Evolutionary conservation across 2,329 filamentous ascomycete genomes (phyloP), one percentile per base, ranked within the genome.

Genomic region (Septoria petroselini): DNA sequence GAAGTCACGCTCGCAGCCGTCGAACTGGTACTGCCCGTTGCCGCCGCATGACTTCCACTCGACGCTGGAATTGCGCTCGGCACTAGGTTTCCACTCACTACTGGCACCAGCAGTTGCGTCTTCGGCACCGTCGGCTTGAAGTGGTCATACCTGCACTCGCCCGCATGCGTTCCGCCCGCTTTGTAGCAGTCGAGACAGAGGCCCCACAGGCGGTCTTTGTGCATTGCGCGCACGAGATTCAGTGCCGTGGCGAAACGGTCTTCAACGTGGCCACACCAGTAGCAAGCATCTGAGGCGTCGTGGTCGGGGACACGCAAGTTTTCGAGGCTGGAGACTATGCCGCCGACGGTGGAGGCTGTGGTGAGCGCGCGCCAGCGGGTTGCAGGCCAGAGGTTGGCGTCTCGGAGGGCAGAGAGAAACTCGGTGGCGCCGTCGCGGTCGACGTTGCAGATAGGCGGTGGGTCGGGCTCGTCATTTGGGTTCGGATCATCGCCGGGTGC

Each of bases 171-270:
- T 12, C 11, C 58, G 4, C 55, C 57, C 21, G 50, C 51, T 35
- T 54, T 58, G 48, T 62, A 63, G 43, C 64, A 66, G 38, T 66
- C 64, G 45, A 64, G 48, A 46, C 64, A 66, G 29, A 65, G 27
- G 7, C 62, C 64, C 62, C 62, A 65, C 15, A 66, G 39, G n/a
- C 61, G 46, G 15, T 58, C 55, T 29, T 43, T 47, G 17, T 63
- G 61, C 51, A 59, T 41, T 31, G 48, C 40, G 47, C 51, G 54
- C 39, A 64, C 57, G 7, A 59, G 9, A 11, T 44, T 41, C 37
- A 64, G 12, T 11, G 54, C 50, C 17, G 41, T 43, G 1, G 33
- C 54, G 37, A 66, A 64, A 6, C 41, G 41, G 14, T 51, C 52
- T 19, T 59, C 59, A 3, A 62, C 48, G 35, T 58, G 50, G 25